A percentile compares a stretch with the other conserved stretches of the same genome.
Conservation (phyloP, 2,329 filamentous ascomycete genomes). For the Talaromyces pinophilus region DNA sequence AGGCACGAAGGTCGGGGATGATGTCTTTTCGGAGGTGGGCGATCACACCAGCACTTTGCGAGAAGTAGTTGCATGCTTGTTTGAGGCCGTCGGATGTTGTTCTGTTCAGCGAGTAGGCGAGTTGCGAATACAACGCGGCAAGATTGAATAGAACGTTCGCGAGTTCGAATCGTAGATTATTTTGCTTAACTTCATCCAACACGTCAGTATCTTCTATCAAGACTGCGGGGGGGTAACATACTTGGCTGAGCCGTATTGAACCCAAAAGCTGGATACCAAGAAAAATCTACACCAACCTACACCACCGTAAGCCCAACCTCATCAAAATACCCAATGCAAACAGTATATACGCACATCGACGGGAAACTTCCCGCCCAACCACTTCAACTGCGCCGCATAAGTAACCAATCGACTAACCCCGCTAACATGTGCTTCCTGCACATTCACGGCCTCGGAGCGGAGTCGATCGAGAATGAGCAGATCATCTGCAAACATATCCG, state of each 20-base stretch:
- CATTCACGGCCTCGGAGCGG: constrained; percentile 81
- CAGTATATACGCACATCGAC: constrained; percentile 67
- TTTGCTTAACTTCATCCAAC: constrained; percentile 54
- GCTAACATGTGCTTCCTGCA: constrained; percentile 82
- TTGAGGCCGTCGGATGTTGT: constrained; percentile 81
- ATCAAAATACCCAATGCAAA: neutral
- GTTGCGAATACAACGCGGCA: constrained; percentile 87
- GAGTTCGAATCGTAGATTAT: constrained; percentile 76
- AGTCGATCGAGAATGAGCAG: constrained; percentile 82
- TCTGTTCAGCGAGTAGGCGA: constrained; percentile 78
- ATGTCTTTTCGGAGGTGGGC: constrained; percentile 73
- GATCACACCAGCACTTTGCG: constrained; percentile 80
- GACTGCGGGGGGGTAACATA: constrained; percentile 27
- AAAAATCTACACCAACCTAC: constrained; percentile 89
- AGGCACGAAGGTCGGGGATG: constrained; percentile 77
- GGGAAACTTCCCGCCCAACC: constrained; percentile 93
- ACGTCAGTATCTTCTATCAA: neutral
- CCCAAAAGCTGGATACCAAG: constrained; percentile 91
- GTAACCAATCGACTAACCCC: constrained; percentile 84
- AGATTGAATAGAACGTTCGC: constrained; percentile 93
- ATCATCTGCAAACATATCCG: constrained; percentile 92
- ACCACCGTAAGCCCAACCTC: constrained; percentile 14
- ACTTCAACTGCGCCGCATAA: constrained; percentile 90
- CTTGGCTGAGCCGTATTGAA: constrained; percentile 78
- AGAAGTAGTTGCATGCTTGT: constrained; percentile 85